Conservation (phyloP, 768 basidiomycete genomes). For the Piloderma croceum region DNA sequence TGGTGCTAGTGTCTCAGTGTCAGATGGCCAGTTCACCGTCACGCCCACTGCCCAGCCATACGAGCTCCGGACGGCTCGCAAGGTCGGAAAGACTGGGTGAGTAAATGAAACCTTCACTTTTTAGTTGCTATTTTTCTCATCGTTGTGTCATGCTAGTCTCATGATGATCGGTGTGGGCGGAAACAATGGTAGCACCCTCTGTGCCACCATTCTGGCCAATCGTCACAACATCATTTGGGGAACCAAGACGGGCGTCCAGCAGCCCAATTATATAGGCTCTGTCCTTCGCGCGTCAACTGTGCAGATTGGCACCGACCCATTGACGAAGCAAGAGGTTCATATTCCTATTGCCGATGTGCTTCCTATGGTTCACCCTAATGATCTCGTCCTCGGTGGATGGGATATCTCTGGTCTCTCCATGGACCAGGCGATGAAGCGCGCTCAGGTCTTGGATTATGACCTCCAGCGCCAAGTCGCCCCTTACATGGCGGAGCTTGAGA, state of each 20-base stretch:
- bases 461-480: slow-evolving; percentile 93
- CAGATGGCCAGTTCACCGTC: slow-evolving; percentile 71
- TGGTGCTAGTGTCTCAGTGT: slow-evolving; percentile 62
- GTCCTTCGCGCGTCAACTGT: slow-evolving; percentile 94
- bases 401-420: slow-evolving; percentile 84
- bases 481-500: slow-evolving; percentile 71
- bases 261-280: slow-evolving; percentile 97
- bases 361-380: slow-evolving; percentile 98
- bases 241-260: slow-evolving; percentile 87
- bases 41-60: slow-evolving; percentile 75
- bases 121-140: slow-evolving; percentile 5
- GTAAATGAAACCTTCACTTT: slow-evolving; percentile 33
- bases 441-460: slow-evolving; percentile 92
- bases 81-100: slow-evolving; percentile 89
- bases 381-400: slow-evolving; percentile 97
- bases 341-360: slow-evolving; percentile 90
- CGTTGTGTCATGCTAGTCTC: slow-evolving; percentile 51
- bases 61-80: slow-evolving; percentile 87
- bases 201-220: slow-evolving; percentile 94
- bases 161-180: slow-evolving; percentile 97
- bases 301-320: slow-evolving; percentile 77
- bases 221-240: slow-evolving; percentile 90
- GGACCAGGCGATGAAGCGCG: slow-evolving; percentile 91
- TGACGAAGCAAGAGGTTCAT: slow-evolving; percentile 82
- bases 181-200: slow-evolving; percentile 94